Conservation (phyloP, 2,329 filamentous ascomycete species). For the Cladosporium sp. region DNA sequence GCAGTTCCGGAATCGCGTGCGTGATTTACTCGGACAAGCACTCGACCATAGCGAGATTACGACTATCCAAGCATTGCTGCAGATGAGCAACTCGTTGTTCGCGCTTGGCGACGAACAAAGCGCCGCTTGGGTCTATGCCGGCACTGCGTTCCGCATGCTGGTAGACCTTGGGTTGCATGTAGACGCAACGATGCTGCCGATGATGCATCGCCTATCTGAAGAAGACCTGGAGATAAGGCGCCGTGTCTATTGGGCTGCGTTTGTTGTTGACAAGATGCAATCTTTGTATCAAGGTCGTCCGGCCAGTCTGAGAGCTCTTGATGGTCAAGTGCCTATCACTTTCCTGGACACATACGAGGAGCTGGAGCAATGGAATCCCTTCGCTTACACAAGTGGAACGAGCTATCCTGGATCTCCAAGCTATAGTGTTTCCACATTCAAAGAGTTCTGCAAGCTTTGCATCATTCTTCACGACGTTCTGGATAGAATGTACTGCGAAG, state of each 20-base stretch:
- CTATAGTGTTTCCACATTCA: slow-evolving; percentile 10
- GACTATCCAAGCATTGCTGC: slow-evolving; percentile 3
- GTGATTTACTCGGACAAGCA: slow-evolving; percentile 6
- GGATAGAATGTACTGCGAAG: slow-evolving; percentile 6
- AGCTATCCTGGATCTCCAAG: slow-evolving; percentile 10
- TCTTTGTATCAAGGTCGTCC: slow-evolving; percentile 9
- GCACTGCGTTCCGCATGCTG: slow-evolving; percentile 8
- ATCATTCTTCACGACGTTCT: slow-evolving; percentile 8
- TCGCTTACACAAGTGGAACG: slow-evolving; percentile 7
- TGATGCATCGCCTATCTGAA: slow-evolving; percentile 22
- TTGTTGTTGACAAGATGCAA: slow-evolving; percentile 12
- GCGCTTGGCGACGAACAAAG: slow-evolving; percentile 21
- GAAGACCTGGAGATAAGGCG: slow-evolving; percentile 9
- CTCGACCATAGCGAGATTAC: slow-evolving; percentile 8
- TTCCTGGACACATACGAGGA: slow-evolving; percentile 11
- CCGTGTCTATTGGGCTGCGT: slow-evolving; percentile 11
- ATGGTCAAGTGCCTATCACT: slow-evolving; percentile 1
- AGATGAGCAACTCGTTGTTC: slow-evolving; percentile 7
- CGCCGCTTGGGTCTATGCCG: slow-evolving; percentile 8
- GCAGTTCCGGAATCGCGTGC: slow-evolving; percentile 7
- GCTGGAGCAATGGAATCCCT: slow-evolving; percentile 9
- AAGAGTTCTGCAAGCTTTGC: slow-evolving; percentile 5
- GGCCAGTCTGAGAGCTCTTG: slow-evolving; percentile 3
- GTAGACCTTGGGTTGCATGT: slow-evolving; percentile 7
- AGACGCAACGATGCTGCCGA: slow-evolving; percentile 32